These are phyloP conservation scores for Setaria viridis DNA, from an alignment of 202 grass and related monocot species.

Conservation along the genomic window DNA sequence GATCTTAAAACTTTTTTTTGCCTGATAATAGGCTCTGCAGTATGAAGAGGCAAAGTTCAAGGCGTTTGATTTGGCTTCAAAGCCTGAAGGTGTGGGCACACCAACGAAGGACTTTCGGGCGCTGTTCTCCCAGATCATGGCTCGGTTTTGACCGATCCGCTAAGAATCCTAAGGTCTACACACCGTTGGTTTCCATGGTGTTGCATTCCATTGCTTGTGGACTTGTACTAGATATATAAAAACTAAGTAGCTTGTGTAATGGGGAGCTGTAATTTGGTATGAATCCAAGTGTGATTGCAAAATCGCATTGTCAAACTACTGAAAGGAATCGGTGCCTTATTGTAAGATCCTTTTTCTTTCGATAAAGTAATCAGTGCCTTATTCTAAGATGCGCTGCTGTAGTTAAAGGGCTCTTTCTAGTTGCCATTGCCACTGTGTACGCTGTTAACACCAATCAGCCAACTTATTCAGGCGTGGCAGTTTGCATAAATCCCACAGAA, in stretches of 20 bases:
- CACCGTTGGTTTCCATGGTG: background rate
- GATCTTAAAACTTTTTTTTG: constrained; percentile 13
- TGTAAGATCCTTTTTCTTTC: background rate
- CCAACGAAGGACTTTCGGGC: constrained; percentile 75
- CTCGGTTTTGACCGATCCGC: constrained; percentile 56
- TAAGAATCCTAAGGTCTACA: background rate
- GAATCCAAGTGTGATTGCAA: background rate
- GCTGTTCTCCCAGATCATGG: constrained; percentile 59
- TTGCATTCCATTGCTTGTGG: background rate
- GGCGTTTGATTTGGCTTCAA: constrained; percentile 93
- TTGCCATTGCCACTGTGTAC: background rate
- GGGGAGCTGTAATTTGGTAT: background rate
- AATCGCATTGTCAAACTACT: background rate
- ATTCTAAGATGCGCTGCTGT: background rate
- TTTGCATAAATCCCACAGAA: background rate
- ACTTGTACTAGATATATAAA: background rate
- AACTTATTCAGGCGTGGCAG: background rate
- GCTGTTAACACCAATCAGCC: background rate
- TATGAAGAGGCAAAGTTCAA: constrained; percentile 87
- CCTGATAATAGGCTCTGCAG: constrained; percentile 62
- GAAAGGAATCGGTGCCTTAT: background rate
- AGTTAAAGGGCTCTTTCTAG: background rate
- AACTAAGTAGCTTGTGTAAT: background rate
- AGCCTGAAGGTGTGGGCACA: constrained; percentile 70
- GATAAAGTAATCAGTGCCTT: background rate